phyloP scores from a whole-genome alignment of 129 eudicot genomes.

The Deinandra increscens region DNA sequence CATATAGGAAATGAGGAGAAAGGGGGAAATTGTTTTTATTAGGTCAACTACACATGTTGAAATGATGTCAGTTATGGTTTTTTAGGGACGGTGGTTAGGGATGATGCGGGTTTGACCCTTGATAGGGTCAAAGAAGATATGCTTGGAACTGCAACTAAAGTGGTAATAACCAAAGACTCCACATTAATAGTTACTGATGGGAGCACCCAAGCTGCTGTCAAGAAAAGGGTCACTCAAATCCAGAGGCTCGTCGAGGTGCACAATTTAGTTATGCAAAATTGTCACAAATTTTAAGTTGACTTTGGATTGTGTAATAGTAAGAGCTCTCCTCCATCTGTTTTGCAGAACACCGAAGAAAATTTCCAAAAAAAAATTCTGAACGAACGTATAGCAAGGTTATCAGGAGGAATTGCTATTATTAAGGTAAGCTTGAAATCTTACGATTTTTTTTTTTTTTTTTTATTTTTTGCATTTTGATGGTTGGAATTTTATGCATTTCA shows the following conservation, averaged over 20 bases:
- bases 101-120: slow-evolving; percentile 67
- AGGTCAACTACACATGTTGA: slow-evolving; percentile 5
- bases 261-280: background rate
- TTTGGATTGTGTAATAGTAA: background rate
- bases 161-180: slow-evolving; percentile 73
- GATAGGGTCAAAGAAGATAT: slow-evolving; percentile 55
- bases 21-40: background rate
- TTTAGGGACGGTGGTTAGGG: slow-evolving; percentile 81
- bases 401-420: slow-evolving; percentile 79
- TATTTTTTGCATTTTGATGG: background rate
- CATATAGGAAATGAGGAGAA: too few species aligned
- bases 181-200: slow-evolving; percentile 87
- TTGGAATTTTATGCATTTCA: background rate
- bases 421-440: slow-evolving; percentile 46
- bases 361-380: slow-evolving; percentile 76
- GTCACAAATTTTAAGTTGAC: slow-evolving; percentile 7
- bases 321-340: background rate
- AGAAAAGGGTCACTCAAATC: slow-evolving; percentile 60
- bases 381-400: slow-evolving; percentile 76
- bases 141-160: slow-evolving; percentile 68
- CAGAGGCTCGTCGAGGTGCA: slow-evolving; percentile 74
- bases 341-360: slow-evolving; percentile 62
- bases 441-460: background rate
- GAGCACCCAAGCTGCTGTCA: slow-evolving; percentile 65
- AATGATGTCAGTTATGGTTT: slow-evolving; percentile 5